Evolutionary conservation across 768 basidiomycete genomes (phyloP), one percentile per base, ranked within the genome.

Genomic region (Chalciporus pseudorubinellus): DNA sequence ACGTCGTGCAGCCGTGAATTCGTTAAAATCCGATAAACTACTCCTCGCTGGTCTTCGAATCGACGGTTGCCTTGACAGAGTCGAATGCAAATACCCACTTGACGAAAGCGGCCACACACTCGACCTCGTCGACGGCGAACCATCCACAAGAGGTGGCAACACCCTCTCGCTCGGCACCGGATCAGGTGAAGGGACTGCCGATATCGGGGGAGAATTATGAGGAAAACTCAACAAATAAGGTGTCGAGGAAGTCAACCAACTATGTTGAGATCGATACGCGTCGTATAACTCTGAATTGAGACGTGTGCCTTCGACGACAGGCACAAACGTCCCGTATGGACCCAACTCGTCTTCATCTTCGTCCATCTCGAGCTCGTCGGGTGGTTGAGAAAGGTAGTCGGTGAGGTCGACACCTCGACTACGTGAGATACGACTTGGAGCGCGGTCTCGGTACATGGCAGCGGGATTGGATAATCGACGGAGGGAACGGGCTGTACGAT

Each of bases 331-430:
- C 44, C 70, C 68, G 36, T 79, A 67, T 70, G 51, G 79, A 48
- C 63, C 70, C n/a, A 82, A 69, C 31, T 83, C 82, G 29, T 85
- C 85, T n/a, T 86, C 84, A 3, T 86, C 84, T 3, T 84, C 86
- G 21, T 83, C 82, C 64, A 80, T 55, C 36, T 82, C 82, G 61
- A 83, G 73, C 56, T 84, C 79, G 45, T 76, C 75, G 3, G 80
- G 75, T 14, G 80, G 77, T 3, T 73, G 67, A n/a, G 74, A 70
- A 40, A 81, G 67, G 54, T 80, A 82, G 39, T 82, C 83, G 9
- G 78, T 60, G 44, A 80, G 67, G 50, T 80, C 77, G 26, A 70
- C 63, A 10, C 59, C 57, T 38, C 66, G 55, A 24, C 68, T 48
- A 33, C 67, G 68, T 9, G 70, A 61, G 31, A 72, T 65, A 24